phyloP scores from a whole-genome alignment of 345 rosid genomes.

The Noccaea bulbosa region DNA sequence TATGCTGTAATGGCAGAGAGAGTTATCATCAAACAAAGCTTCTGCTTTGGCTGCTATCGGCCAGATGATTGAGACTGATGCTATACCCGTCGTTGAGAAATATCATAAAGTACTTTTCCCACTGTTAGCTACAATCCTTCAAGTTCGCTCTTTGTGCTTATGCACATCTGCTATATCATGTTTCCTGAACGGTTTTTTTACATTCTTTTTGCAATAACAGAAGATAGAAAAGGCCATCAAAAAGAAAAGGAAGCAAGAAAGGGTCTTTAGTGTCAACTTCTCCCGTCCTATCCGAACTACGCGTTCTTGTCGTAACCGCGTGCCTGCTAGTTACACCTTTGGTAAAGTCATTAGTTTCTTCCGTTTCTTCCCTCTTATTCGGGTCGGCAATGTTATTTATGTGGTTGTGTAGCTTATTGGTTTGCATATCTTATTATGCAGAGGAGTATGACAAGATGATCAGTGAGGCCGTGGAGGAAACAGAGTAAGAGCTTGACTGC shows the following conservation, averaged over 20 bases:
- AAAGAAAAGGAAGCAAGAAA: slow-evolving; percentile 60
- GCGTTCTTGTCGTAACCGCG: slow-evolving; percentile 70
- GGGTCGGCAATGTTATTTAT: not conserved
- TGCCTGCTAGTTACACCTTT: slow-evolving; percentile 66
- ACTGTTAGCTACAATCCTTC: slow-evolving; percentile 10
- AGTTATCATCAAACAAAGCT: slow-evolving; percentile 60
- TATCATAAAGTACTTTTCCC: slow-evolving; percentile 56
- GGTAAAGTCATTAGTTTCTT: slow-evolving; percentile 52
- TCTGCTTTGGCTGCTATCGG: slow-evolving; percentile 58
- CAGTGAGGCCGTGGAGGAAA: slow-evolving; percentile 62
- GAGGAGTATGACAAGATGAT: slow-evolving; percentile 79
- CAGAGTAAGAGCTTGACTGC: slow-evolving; percentile 59
- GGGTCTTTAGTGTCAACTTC: slow-evolving; percentile 48
- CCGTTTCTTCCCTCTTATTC: slow-evolving; percentile 20
- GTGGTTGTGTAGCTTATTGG: slow-evolving; percentile 8
- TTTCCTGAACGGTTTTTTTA: not conserved
- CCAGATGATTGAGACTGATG: slow-evolving; percentile 54
- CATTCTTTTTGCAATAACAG: slow-evolving; percentile 43
- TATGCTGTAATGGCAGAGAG: slow-evolving; percentile 55
- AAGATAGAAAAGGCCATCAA: slow-evolving; percentile 70
- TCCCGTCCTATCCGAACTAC: slow-evolving; percentile 43
- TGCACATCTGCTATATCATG: slow-evolving; percentile 12
- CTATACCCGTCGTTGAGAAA: slow-evolving; percentile 65
- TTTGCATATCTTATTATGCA: slow-evolving; percentile 45
- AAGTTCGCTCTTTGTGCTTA: not conserved